Evolutionary conservation across 371 early-diverging fungal species (phyloP).

Genomic region (Chytridiales sp.): DNA sequence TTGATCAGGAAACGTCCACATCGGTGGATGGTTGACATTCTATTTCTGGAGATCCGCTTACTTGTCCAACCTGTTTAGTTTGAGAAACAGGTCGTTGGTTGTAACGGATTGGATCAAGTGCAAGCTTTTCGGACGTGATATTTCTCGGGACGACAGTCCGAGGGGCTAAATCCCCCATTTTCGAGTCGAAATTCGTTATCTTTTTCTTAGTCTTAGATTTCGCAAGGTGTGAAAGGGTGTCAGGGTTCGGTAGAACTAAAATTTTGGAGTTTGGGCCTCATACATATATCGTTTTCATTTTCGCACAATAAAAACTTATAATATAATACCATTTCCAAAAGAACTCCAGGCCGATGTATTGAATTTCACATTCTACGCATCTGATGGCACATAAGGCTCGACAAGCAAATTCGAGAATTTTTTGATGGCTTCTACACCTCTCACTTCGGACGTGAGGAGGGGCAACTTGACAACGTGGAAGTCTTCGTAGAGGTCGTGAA

Average conservation of each 20-base stretch:
- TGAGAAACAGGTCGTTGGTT: conserved; percentile 78
- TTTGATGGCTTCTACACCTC: conserved; percentile 90
- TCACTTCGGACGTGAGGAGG: conserved; percentile 92
- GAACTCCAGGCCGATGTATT: not conserved
- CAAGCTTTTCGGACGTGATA: conserved; percentile 83
- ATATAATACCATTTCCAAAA: not conserved
- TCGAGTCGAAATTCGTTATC: not conserved
- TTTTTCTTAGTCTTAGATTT: not conserved
- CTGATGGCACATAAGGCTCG: conserved; percentile 64
- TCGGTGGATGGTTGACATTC: conserved; percentile 46
- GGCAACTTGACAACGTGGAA: conserved; percentile 94
- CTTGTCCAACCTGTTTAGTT: conserved; percentile 66
- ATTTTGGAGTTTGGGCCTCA: no score
- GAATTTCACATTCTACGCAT: conserved; percentile 2
- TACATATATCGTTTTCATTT: no score
- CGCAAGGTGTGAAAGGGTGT: no score
- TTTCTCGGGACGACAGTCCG: conserved; percentile 86
- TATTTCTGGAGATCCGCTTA: conserved; percentile 52
- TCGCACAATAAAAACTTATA: no score
- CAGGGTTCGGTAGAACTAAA: no score
- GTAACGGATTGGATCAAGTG: conserved; percentile 88
- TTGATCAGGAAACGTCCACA: conserved; percentile 44
- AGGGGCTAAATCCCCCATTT: not conserved
- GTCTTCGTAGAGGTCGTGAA: conserved; percentile 96
- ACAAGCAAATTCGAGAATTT: conserved; percentile 89